Percentiles rank a stretch among this genome's conserved stretches.
Evolutionary conservation across 73 alveolate species (phyloP).

Genomic region (Symbiodinium pilosum): DNA sequence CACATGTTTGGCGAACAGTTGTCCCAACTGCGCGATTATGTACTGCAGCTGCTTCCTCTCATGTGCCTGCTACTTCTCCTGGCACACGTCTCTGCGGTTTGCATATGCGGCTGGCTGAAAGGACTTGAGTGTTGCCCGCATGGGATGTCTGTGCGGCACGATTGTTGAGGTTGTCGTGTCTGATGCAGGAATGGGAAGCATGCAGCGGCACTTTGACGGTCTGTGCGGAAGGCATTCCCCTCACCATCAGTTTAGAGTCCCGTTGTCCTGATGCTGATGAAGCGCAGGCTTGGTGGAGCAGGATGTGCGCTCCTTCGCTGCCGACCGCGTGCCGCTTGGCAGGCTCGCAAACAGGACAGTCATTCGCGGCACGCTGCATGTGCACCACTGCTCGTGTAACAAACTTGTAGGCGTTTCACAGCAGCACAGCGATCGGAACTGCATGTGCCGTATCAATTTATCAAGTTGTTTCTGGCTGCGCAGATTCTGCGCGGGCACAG

Average conservation of each 20-base stretch:
- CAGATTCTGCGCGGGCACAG: background rate
- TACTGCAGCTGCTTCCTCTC: background rate
- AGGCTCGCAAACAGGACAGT: no score
- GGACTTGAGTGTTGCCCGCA: background rate
- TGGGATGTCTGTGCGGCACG: background rate
- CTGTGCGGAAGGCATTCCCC: background rate
- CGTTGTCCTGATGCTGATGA: no score
- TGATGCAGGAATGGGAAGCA: background rate
- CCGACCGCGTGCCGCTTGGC: conserved; percentile 2
- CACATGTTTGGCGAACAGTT: no score
- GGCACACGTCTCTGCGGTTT: background rate
- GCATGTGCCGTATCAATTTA: no score
- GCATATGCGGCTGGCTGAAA: background rate
- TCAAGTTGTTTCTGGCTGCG: background rate
- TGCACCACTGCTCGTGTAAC: no score
- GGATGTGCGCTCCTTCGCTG: background rate
- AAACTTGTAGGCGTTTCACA: no score
- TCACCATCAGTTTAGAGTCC: background rate
- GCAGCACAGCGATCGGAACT: no score
- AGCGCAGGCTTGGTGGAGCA: background rate
- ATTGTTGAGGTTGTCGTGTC: no score
- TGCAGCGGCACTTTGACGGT: background rate
- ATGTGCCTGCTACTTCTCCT: background rate
- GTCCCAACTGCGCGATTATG: background rate
- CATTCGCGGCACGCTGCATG: no score